Base-by-base conservation (phyloP, 768 basidiomycete species). In the Royoungia palumana region DNA sequence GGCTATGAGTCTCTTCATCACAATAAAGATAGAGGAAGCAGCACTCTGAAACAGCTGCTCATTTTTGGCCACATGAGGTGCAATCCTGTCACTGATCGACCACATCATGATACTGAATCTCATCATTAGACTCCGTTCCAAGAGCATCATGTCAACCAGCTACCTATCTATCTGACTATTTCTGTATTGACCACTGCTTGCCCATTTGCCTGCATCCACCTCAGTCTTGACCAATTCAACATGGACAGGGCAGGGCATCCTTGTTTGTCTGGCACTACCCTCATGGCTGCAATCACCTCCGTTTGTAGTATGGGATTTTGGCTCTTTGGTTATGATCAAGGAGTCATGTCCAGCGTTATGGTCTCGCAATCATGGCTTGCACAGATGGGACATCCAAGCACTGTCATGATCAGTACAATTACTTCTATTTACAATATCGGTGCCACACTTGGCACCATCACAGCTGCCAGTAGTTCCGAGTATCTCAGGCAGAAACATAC, bases 311-410 rank as follows among this genome's bases (percentile, higher is more conserved):
- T 56, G 6, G 53, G 53, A 4, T 50, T 55, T 14, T 50, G 47
- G 43, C 54, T 55, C 35, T 55, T 55, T 46, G 53, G 54, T 9
- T 56, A 56, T 35, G 48, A 56, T 44, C 55, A 56, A 34, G 55
- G 55, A 0, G 49, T 56, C n/a, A 56, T 56, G 54, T 56, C 54
- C 7, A 54, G 54, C 10, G 37, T 56, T 12, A 44, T 56, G 6
- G 1, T 56, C 17, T 56, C 55, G 27, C 44, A 47, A 35, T 41
- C 48, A 5, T 56, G 55, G 54, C 44, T 56, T 27, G 24, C 19
- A 14, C 44, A 56, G 21, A 56, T 56, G 55, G 55, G 47, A 7
- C 32, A 55, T 30, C 55, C 53, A 10, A 50, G 55, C 12, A 43
- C 48, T 13, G 55, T 56, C 2, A 50, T 56, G 55, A 50, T 56